Base-by-base conservation (phyloP, 257 asterid species). In the Misopates orontium region DNA sequence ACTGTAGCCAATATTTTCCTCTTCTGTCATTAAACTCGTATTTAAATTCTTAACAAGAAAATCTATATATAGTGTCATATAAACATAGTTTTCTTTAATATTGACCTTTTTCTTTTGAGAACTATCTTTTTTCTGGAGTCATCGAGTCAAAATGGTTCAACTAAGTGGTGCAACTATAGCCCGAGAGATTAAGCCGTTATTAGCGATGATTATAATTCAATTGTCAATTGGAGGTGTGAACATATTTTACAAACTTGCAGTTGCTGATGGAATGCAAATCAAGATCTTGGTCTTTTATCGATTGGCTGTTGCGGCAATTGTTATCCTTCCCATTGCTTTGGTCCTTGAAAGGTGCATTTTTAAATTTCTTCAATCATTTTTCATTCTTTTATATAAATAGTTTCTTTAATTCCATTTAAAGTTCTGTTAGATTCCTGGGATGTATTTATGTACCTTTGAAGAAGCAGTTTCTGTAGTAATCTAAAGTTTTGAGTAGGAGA, bases 251-350 rank as follows among this genome's bases (percentile, higher is more conserved):
- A 77, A 72, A 56, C 47, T 77, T 51, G 78, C 73, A 10, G 75
- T 60, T 55, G 62, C 66, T 42, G 70, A 68, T 60, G 82, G 82
- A 47, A 75, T 69, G 69, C 60, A 41, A 36, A 56, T 78, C 31
- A 52, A 52, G 18, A 67, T 71, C 39, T 55, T 78, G 64, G 69
- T 78, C 25, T 62, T 71, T 17, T 78, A 74, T 25, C 69, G 77
- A 23, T 66, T 74, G 54, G 4, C 64, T 48, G 57, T 74, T 12
- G 79, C 80, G 53, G 36, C 79, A 17, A 49, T 61, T 71, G 71
- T 63, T 62, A 67, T 71, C 58, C 75, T 56, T 44, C 83, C 83
- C 5, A 42, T 78, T 45, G 83, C 83, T 60, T 52, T 78, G 49
- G 6, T 78, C 48, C 41, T 63, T 19, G 80, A 74, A 59, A 78